Evolutionary conservation across 1,284 basidiomycete species (phyloP).

Genomic region (Sporisorium sorghi): DNA sequence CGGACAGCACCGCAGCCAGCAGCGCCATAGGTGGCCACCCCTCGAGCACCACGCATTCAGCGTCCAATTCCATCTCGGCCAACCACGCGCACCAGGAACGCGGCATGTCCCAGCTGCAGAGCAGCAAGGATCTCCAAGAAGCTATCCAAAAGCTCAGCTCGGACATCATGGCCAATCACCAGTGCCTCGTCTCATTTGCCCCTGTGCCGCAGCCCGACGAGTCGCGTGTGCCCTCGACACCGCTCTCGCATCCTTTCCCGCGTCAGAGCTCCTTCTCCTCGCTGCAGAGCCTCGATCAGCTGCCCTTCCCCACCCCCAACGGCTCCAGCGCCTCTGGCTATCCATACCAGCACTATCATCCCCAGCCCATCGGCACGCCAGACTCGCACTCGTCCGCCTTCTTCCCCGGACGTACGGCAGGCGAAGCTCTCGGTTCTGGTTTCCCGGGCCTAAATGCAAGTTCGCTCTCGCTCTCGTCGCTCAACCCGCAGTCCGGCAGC

Average conservation of each 20-base stretch:
- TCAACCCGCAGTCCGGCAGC: slow-evolving; percentile 46
- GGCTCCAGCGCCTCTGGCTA: slow-evolving; percentile 39
- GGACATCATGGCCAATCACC: slow-evolving; percentile 62
- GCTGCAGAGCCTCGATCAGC: slow-evolving; percentile 41
- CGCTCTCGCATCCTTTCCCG: slow-evolving; percentile 36
- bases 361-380: slow-evolving; percentile 46
- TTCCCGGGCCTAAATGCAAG: slow-evolving; percentile 49
- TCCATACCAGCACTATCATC: slow-evolving; percentile 56
- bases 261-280: slow-evolving; percentile 53
- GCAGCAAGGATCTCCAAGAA: slow-evolving; percentile 55
- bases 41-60: slow-evolving; percentile 51
- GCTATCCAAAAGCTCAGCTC: slow-evolving; percentile 55
- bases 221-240: slow-evolving; percentile 34
- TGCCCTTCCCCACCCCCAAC: slow-evolving; percentile 42
- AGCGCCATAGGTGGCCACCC: slow-evolving; percentile 49
- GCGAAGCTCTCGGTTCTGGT: slow-evolving; percentile 40
- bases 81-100: slow-evolving; percentile 29
- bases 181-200: slow-evolving; percentile 61
- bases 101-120: slow-evolving; percentile 44
- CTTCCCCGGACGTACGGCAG: slow-evolving; percentile 28
- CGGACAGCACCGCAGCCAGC: slow-evolving; percentile 59
- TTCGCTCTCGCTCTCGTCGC: slow-evolving; percentile 51
- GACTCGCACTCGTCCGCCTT: slow-evolving; percentile 49
- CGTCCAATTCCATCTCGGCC: slow-evolving; percentile 55
- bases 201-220: slow-evolving; percentile 48